Base-by-base conservation (phyloP, 257 asterid genomes). In the Gentiana dahurica region DNA sequence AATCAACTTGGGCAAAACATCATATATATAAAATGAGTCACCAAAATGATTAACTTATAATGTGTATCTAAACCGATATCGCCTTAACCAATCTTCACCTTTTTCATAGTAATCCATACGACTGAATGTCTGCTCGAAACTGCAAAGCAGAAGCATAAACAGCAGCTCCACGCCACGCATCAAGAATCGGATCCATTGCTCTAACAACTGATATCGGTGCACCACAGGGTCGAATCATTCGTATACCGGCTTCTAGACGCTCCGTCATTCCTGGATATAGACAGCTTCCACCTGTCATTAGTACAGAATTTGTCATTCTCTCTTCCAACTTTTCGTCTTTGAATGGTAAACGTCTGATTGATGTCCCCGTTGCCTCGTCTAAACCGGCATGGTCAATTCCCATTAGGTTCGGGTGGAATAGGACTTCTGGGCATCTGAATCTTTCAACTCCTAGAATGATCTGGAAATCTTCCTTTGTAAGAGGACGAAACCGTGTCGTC, bases 81-180 rank as follows among this genome's bases (percentile, higher is more conserved):
- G n/a, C n/a, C n/a, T n/a, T n/a, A n/a, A n/a, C n/a, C n/a, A n/a
- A n/a, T n/a, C n/a, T n/a, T n/a, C n/a, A n/a, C n/a, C n/a, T n/a
- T n/a, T n/a, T n/a, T n/a, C n/a, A n/a, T 73, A 85, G 65, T 87
- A 92, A 78, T 92, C 98, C 90, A 61, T 72, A 76, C 74, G 72
- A 55, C 80, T 85, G 70, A 91, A 83, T 0, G 95, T 87, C 60
- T 81, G 93, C 63, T 70, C 75, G 82, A 66, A 87, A 87, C 32
- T 71, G 86, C 71, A 44, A 35, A 2, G 74, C 67, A 54, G 80
- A 63, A 57, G 97, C 96, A 75, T 76, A 87, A 38, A 69, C 64
- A 37, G 98, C 62, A 62, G 98, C 98, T 49, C 98, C 98, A n/a
- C 90, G 93, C 98, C 98, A 92, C 12, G 97, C 97, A 65, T 92